These are phyloP conservation scores for Prototheca stagnorum DNA, from an alignment of 163 green algal genomes.

Conservation along the genomic window DNA sequence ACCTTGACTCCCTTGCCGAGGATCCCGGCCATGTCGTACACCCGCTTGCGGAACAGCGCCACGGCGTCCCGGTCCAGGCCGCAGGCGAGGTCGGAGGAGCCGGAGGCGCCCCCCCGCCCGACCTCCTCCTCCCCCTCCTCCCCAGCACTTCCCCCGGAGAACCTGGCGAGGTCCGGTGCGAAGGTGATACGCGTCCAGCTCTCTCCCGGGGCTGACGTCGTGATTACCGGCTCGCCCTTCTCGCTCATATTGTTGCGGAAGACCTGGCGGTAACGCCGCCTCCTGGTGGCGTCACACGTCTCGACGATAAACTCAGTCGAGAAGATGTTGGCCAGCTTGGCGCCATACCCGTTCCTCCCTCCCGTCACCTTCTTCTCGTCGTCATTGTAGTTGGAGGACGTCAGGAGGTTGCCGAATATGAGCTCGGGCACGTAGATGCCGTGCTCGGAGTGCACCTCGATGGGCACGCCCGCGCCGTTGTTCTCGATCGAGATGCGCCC, in stretches of 20 bases:
- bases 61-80: slow-evolving; percentile 81
- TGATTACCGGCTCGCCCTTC: slow-evolving; percentile 71
- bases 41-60: slow-evolving; percentile 84
- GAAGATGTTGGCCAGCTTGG: slow-evolving; percentile 99
- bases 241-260: slow-evolving; percentile 91
- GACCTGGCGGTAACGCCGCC: slow-evolving; percentile 58
- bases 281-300: slow-evolving; percentile 76
- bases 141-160: slow-evolving; percentile 95
- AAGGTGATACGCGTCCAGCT: slow-evolving; percentile 97
- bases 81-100: background rate
- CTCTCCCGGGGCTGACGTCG: slow-evolving; percentile 64
- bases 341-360: slow-evolving; percentile 94
- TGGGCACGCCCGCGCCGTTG: slow-evolving; percentile 87
- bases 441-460: slow-evolving; percentile 79
- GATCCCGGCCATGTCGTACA: slow-evolving; percentile 89
- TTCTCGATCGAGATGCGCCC: slow-evolving; percentile 79
- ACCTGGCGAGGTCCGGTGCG: slow-evolving; percentile 87
- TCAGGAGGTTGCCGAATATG: slow-evolving; percentile 99
- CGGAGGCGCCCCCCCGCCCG: background rate
- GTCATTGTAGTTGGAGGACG: slow-evolving; percentile 97
- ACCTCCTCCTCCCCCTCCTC: background rate
- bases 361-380: slow-evolving; percentile 94
- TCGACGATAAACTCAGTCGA: slow-evolving; percentile 94
- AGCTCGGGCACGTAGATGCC: slow-evolving; percentile 93
- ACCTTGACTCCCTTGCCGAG: slow-evolving; percentile 87